A percentile compares a stretch with the other conserved stretches of the same genome.
Conservation (phyloP, 345 rosid species). For the Diplotaxis tenuifolia region DNA sequence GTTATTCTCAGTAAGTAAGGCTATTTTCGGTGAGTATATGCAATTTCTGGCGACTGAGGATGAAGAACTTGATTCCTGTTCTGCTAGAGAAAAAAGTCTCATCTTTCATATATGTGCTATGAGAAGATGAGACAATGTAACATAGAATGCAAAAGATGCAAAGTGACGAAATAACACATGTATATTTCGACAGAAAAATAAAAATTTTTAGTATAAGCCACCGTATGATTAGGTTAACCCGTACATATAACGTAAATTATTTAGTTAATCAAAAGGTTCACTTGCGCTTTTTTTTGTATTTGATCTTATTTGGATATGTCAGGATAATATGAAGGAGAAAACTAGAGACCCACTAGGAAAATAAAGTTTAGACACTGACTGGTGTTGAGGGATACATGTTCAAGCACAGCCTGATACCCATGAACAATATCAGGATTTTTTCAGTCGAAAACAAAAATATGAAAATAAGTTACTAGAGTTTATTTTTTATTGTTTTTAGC, state of each 20-base stretch:
- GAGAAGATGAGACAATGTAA: too few species aligned
- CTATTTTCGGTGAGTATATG: too few species aligned
- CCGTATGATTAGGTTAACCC: constrained; percentile 2
- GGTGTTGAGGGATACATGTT: constrained; percentile 77
- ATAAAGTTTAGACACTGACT: constrained; percentile 53
- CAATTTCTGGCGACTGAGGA: too few species aligned
- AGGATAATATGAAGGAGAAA: constrained; percentile 56
- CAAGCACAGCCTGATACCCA: constrained; percentile 85
- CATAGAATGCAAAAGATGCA: too few species aligned
- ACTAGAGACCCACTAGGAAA: constrained; percentile 71
- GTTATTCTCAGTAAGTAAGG: too few species aligned
- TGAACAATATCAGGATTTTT: constrained; percentile 59
- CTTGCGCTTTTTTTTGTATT: constrained; percentile 19
- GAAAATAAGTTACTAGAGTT: too few species aligned
- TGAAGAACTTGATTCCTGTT: too few species aligned
- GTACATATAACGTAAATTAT: background rate
- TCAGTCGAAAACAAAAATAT: constrained; percentile 17
- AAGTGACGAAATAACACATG: background rate
- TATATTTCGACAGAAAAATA: background rate
- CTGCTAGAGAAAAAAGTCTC: too few species aligned
- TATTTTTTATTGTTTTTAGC: background rate
- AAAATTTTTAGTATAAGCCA: background rate
- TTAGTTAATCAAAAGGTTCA: constrained; percentile 11
- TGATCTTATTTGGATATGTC: constrained; percentile 26
- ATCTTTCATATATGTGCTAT: too few species aligned